Conservation (phyloP, 768 basidiomycete species). For the Amanita molliuscula region DNA sequence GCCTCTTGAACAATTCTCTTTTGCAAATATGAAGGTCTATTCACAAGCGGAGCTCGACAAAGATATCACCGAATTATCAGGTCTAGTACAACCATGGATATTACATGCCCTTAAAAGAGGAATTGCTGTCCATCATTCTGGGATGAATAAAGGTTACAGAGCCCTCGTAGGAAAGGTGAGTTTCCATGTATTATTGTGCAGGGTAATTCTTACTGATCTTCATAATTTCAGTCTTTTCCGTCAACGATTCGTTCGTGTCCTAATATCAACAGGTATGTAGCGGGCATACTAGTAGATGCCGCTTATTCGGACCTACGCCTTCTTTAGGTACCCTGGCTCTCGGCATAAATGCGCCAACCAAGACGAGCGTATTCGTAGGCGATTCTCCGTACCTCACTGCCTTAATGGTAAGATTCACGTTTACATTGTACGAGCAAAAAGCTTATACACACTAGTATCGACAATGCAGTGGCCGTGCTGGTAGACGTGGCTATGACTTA, state of each 20-base stretch:
- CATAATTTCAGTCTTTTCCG: conserved; percentile 40
- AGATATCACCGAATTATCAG: conserved; percentile 29
- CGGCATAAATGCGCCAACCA: conserved; percentile 68
- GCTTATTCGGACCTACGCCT: too few relatives aligned
- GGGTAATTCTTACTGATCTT: background rate
- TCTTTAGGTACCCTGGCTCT: conserved; percentile 52
- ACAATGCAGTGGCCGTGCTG: conserved; percentile 66
- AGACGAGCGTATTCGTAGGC: conserved; percentile 52
- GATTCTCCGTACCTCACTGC: conserved; percentile 54
- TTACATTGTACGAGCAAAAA: background rate
- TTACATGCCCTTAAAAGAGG: conserved; percentile 43
- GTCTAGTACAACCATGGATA: conserved; percentile 28
- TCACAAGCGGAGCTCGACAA: conserved; percentile 36
- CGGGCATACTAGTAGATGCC: background rate
- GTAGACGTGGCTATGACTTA: conserved; percentile 60
- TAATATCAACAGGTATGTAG: conserved; percentile 50
- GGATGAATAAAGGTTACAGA: conserved; percentile 49
- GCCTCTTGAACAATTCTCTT: conserved; percentile 51
- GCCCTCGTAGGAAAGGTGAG: conserved; percentile 13
- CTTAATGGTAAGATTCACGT: conserved; percentile 34
- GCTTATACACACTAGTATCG: conserved; percentile 36
- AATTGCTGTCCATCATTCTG: conserved; percentile 60
- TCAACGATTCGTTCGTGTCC: conserved; percentile 48
- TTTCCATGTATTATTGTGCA: conserved; percentile 37
- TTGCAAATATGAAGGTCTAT: conserved; percentile 36